Evolutionary conservation across 768 basidiomycete species (phyloP), one percentile per base, ranked within the genome.

Genomic region (Amanita subjunquillea): DNA sequence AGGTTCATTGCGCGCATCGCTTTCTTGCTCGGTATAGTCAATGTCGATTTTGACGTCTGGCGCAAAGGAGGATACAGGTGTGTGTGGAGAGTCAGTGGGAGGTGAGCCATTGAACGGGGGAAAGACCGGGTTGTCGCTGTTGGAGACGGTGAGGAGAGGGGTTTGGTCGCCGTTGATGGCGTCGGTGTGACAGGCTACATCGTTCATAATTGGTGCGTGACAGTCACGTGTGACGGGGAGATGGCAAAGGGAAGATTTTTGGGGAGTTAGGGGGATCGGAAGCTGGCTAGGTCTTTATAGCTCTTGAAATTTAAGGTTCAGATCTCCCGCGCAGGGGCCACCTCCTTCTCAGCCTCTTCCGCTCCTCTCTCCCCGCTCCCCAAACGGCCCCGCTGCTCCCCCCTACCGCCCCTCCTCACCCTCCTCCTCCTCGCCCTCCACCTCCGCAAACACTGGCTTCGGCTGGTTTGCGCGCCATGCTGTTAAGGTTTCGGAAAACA

Each of bases 381-480:
- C 54, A 51, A 49, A 39, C 54, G 46, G 20, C 54, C 59, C 54
- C 56, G 54, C 57, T 23, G 22, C 50, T 50, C 25, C 43, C 43
- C 50, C 34, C 44, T 39, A 57, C 49, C 44, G 58, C 60, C 71
- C 62, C 62, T 68, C 58, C 43, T 71, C 65, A 60, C 79, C 76
- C 56, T 77, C 72, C 56, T 82, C 78, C 54, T 78, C 74, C 55
- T 82, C 79, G 58, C 79, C 75, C 50, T 77, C 72, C 59, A 77
- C 77, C 54, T 80, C 71, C 46, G 82, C 79, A 64, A 94, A 94
- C 54, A 95, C 87, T 0, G 91, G 80, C 65, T 83, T 81, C 51
- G 92, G 91, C 65, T 94, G 91, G 69, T 85, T 92, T 61, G 72
- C 68, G 69, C 75, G 79, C 91, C 91, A 92, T 37, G 91, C 91